phyloP scores from a whole-genome alignment of 306 rosid genomes.

The Prunus armeniaca region DNA sequence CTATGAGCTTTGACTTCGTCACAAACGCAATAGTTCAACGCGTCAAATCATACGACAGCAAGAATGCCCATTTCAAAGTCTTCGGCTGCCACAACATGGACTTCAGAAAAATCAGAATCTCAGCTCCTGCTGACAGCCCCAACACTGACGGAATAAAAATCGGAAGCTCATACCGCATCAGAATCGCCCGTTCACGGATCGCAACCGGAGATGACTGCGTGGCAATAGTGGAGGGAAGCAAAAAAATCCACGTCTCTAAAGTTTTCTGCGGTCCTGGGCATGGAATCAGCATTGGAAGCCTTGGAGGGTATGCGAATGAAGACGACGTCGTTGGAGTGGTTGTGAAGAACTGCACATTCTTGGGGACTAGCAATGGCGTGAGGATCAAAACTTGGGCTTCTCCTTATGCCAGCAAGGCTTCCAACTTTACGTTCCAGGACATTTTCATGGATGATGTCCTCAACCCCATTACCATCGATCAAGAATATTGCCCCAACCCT shows the following conservation, averaged over 20 bases:
- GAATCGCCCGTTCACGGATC: slow-evolving; percentile 22
- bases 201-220: slow-evolving; percentile 64
- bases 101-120: slow-evolving; percentile 25
- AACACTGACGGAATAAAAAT: slow-evolving; percentile 83
- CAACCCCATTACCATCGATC: slow-evolving; percentile 55
- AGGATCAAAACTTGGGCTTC: slow-evolving; percentile 67
- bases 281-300: slow-evolving; percentile 70
- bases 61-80: slow-evolving; percentile 39
- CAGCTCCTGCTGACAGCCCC: slow-evolving; percentile 46
- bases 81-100: slow-evolving; percentile 43
- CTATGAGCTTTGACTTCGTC: slow-evolving; percentile 47
- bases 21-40: slow-evolving; percentile 39
- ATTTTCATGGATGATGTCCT: slow-evolving; percentile 41
- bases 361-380: slow-evolving; percentile 42
- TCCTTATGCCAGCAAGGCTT: slow-evolving; percentile 24
- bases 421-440: slow-evolving; percentile 40
- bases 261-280: slow-evolving; percentile 70
- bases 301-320: slow-evolving; percentile 35
- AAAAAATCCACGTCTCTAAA: slow-evolving; percentile 19
- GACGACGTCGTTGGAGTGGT: slow-evolving; percentile 32
- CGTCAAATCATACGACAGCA: slow-evolving; percentile 46
- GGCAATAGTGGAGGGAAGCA: slow-evolving; percentile 44
- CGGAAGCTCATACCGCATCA: slow-evolving; percentile 21
- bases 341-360: slow-evolving; percentile 44
- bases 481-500: slow-evolving; percentile 44